Conservation (phyloP, 1,284 basidiomycete species). For the Irpex sp. region DNA sequence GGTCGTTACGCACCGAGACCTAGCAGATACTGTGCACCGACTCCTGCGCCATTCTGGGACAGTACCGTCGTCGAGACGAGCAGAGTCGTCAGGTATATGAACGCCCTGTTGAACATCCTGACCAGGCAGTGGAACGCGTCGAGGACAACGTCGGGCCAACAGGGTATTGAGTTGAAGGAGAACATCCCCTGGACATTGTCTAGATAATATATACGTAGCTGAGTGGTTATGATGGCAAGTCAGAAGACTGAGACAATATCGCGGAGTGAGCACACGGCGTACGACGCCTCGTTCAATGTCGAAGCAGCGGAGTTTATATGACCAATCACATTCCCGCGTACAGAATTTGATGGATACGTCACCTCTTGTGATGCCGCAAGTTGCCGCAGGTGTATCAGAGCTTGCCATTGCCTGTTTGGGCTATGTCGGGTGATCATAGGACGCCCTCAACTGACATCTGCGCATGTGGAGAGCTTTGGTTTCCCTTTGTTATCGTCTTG, state of each 20-base stretch:
- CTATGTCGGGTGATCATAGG: background rate
- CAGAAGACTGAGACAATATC: background rate
- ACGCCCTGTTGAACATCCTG: conserved; percentile 20
- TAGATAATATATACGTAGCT: background rate
- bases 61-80: conserved; percentile 20
- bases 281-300: background rate
- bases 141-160: conserved; percentile 21
- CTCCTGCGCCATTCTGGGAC: conserved; percentile 14
- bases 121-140: conserved; percentile 18
- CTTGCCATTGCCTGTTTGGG: background rate
- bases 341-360: background rate
- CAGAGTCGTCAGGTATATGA: conserved; percentile 24
- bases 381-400: background rate
- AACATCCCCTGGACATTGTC: conserved; percentile 16
- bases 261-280: background rate
- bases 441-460: too few relatives aligned
- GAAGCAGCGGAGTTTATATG: background rate
- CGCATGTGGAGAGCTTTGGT: background rate
- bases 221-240: background rate
- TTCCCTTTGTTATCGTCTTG: too few relatives aligned
- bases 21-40: conserved; percentile 41
- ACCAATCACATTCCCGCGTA: background rate
- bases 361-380: background rate
- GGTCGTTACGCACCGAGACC: conserved; percentile 45
- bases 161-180: conserved; percentile 20